Conservation (phyloP, 1,139 yeast genomes). For the Yamadazyma aaseri region DNA sequence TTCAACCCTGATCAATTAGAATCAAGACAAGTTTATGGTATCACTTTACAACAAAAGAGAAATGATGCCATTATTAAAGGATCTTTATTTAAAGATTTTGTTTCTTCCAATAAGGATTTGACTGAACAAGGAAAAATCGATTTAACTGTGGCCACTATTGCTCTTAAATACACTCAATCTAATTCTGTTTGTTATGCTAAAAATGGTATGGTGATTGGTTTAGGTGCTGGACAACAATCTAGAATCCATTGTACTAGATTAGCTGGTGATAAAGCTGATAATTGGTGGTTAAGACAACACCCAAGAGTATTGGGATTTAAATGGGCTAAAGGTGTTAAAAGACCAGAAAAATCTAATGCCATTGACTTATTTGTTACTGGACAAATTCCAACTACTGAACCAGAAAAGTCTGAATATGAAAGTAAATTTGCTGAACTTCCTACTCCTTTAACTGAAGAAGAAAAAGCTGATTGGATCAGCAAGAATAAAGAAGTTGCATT, state of each 20-base stretch:
- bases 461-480: conserved; percentile 83
- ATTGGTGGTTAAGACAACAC: conserved; percentile 99
- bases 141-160: conserved; percentile 94
- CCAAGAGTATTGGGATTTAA: conserved; percentile 88
- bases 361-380: conserved; percentile 89
- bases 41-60: conserved; percentile 92
- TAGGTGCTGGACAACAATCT: conserved; percentile 99
- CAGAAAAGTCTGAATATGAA: conserved; percentile 91
- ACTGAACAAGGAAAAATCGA: conserved; percentile 92
- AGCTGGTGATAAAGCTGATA: conserved; percentile 98
- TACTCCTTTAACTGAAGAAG: conserved; percentile 74
- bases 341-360: conserved; percentile 98
- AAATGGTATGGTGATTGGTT: conserved; percentile 98
- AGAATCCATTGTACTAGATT: conserved; percentile 98
- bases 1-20: conserved; percentile 79
- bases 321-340: conserved; percentile 98
- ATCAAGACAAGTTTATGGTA: conserved; percentile 94
- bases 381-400: conserved; percentile 88
- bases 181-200: conserved; percentile 98
- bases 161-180: conserved; percentile 95
- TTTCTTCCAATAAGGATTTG: conserved; percentile 79
- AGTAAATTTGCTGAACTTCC: conserved; percentile 84
- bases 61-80: conserved; percentile 92
- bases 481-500: conserved; percentile 83
- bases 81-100: conserved; percentile 86